Evolutionary conservation across 225 moss, liverwort and hornwort species (phyloP).

Genomic region (Ulota crispa): DNA sequence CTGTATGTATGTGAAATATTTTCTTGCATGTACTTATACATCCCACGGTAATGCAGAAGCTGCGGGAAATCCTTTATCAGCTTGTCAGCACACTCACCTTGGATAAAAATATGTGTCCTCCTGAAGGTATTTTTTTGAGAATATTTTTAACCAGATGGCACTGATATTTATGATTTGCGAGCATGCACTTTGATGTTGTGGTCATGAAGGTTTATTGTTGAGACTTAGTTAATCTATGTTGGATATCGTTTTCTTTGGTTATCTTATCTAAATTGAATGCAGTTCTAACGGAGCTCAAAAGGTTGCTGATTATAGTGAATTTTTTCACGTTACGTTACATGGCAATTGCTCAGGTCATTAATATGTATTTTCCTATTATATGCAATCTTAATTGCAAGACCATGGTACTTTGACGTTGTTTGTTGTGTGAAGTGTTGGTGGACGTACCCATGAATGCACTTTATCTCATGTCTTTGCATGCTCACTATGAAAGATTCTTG

Average conservation of each 20-base stretch:
- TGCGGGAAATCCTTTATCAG: conserved; percentile 69
- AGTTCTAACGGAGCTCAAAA: conserved; percentile 65
- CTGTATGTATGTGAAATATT: background rate
- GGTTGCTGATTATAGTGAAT: conserved; percentile 63
- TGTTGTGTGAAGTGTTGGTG: background rate
- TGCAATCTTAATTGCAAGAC: background rate
- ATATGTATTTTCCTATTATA: background rate
- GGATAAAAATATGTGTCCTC: conserved; percentile 38
- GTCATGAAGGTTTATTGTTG: background rate
- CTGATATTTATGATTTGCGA: background rate
- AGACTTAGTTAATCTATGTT: background rate
- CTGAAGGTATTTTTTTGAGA: conserved; percentile 39
- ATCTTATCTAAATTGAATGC: conserved; percentile 19
- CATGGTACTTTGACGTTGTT: background rate
- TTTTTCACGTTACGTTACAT: conserved; percentile 57
- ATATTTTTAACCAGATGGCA: background rate
- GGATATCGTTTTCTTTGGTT: background rate
- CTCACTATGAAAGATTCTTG: background rate
- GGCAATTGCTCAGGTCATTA: conserved; percentile 64
- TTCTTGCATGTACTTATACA: background rate
- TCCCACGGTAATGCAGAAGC: conserved; percentile 46
- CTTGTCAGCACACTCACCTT: conserved; percentile 50
- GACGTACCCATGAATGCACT: background rate
- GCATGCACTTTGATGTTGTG: background rate
- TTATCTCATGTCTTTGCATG: background rate